These are phyloP conservation scores for Leccinum disarticulatum DNA, from an alignment of 768 basidiomycete genomes.

Conservation along the genomic window DNA sequence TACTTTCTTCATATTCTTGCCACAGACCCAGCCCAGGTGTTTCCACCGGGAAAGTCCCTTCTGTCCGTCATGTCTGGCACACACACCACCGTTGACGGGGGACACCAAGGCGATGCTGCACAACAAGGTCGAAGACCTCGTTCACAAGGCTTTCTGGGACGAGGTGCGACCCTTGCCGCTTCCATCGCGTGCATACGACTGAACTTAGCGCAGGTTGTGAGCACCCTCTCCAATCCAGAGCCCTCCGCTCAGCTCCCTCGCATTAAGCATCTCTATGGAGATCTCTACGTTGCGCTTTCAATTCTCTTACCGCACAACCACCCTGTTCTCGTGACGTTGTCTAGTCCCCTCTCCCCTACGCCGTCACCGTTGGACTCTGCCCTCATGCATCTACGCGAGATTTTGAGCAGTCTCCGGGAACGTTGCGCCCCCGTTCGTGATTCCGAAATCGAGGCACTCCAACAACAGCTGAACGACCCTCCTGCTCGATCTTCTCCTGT, in stretches of 20 bases:
- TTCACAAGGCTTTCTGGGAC: slow-evolving; percentile 73
- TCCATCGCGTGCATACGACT: slow-evolving; percentile 13
- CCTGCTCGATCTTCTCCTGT: slow-evolving; percentile 1
- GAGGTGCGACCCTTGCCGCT: slow-evolving; percentile 46
- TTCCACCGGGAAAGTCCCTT: slow-evolving; percentile 74
- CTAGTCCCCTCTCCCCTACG: slow-evolving; percentile 64
- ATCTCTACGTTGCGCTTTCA: slow-evolving; percentile 48
- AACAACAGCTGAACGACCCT: slow-evolving; percentile 35
- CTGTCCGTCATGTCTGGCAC: slow-evolving; percentile 55
- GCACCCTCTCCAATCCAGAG: slow-evolving; percentile 53
- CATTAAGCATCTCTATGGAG: slow-evolving; percentile 54
- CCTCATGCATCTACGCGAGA: slow-evolving; percentile 52
- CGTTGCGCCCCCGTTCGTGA: slow-evolving; percentile 73
- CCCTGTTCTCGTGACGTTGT: slow-evolving; percentile 44
- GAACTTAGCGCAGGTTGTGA: slow-evolving; percentile 46
- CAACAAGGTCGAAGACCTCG: slow-evolving; percentile 45
- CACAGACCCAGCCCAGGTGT: slow-evolving; percentile 54
- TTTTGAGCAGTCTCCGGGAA: slow-evolving; percentile 49
- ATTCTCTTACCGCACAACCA: slow-evolving; percentile 62
- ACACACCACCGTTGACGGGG: slow-evolving; percentile 13
- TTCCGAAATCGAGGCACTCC: slow-evolving; percentile 46
- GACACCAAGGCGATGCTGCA: slow-evolving; percentile 38
- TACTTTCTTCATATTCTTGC: slow-evolving; percentile 71
- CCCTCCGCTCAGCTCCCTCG: slow-evolving; percentile 61
- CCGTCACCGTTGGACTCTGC: slow-evolving; percentile 64